Evolutionary conservation across 305 asterid genomes (phyloP).

Genomic region (Salvia sclarea): DNA sequence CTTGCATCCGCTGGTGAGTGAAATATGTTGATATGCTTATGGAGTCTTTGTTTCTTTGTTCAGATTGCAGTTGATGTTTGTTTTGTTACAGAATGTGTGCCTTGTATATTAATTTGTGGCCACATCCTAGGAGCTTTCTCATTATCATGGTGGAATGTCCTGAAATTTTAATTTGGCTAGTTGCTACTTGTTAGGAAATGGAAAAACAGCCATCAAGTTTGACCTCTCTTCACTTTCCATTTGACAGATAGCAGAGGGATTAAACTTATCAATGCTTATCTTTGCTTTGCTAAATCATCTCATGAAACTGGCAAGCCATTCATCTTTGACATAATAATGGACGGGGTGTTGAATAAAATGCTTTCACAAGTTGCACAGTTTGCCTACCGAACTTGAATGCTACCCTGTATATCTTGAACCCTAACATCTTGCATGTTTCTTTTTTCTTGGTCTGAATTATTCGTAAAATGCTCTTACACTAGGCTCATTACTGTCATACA

Average conservation of each 20-base stretch:
- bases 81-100: not conserved
- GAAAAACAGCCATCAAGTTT: slow-evolving; percentile 1
- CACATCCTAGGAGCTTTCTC: slow-evolving; percentile 8
- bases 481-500: not conserved
- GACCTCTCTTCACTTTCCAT: not conserved
- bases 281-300: slow-evolving; percentile 8
- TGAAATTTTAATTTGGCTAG: slow-evolving; percentile 3
- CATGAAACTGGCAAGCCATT: not conserved
- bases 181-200: not conserved
- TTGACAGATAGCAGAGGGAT: not conserved
- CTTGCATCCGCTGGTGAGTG: slow-evolving; percentile 78
- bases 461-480: slow-evolving; percentile 11
- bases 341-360: not conserved
- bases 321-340: not conserved
- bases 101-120: not conserved
- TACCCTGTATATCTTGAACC: not conserved
- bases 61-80: slow-evolving; percentile 11
- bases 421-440: not conserved
- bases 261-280: not conserved
- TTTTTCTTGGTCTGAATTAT: slow-evolving; percentile 2
- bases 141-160: not conserved
- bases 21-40: slow-evolving; percentile 13
- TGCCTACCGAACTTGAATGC: not conserved
- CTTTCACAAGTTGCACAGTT: too few relatives aligned
- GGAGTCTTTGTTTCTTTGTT: slow-evolving; percentile 17